Evolutionary conservation across 352 stramenopile genomes (phyloP).

Genomic region (Blastocystis sp.): DNA sequence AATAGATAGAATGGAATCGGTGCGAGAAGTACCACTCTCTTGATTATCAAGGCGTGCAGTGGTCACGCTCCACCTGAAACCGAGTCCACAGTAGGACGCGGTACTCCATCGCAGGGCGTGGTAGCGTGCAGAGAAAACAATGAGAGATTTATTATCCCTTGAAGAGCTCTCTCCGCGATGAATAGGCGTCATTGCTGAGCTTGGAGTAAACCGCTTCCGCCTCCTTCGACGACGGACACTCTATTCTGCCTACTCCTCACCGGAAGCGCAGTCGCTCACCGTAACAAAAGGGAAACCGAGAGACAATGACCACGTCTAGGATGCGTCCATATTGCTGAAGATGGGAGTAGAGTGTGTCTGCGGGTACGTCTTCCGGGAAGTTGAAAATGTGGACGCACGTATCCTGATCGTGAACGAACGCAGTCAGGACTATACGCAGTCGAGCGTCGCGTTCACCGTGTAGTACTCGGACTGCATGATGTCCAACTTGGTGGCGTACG

Average conservation of each 20-base stretch:
- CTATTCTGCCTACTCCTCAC: slow-evolving; percentile 17
- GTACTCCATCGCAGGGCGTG: too few species aligned
- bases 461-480: slow-evolving; percentile 2
- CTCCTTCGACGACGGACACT: neutral
- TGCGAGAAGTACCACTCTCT: too few species aligned
- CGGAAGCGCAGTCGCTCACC: neutral
- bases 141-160: too few species aligned
- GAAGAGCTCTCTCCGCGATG: neutral
- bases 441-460: neutral
- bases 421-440: neutral
- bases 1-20: too few species aligned
- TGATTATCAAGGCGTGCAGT: neutral
- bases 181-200: neutral
- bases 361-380: neutral
- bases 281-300: slow-evolving; percentile 35
- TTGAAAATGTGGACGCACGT: slow-evolving; percentile 30
- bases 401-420: neutral
- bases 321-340: neutral
- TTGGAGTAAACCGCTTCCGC: neutral
- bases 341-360: neutral
- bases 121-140: too few species aligned
- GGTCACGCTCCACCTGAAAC: too few species aligned
- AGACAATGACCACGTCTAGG: slow-evolving; percentile 13
- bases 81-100: too few species aligned
- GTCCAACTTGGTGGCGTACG: neutral